phyloP scores from a whole-genome alignment of 225 moss, liverwort and hornwort genomes.

The Physcomitrium patens region DNA sequence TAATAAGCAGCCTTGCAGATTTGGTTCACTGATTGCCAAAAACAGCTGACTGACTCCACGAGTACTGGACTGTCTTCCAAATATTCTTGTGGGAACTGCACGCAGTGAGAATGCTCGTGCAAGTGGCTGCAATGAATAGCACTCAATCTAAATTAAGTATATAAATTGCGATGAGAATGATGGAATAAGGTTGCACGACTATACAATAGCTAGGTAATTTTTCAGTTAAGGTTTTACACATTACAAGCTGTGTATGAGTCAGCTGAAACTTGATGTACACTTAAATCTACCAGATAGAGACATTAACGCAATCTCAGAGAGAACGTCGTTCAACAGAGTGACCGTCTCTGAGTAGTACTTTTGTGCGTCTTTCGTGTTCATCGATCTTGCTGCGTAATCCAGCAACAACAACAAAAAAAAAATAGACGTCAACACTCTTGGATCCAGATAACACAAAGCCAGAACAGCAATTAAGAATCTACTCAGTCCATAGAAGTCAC shows the following conservation, averaged over 20 bases:
- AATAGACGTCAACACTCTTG: background rate
- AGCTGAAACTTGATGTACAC: slow-evolving; percentile 26
- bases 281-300: slow-evolving; percentile 13
- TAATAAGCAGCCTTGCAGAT: no score
- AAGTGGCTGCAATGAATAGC: no score
- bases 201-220: background rate
- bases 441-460: no score
- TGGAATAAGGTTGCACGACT: background rate
- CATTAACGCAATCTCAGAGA: slow-evolving; percentile 32
- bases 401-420: slow-evolving; percentile 29
- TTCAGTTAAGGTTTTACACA: slow-evolving; percentile 22
- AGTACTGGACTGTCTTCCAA: no score
- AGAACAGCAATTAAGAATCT: no score
- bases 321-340: slow-evolving; percentile 39
- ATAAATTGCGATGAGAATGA: no score
- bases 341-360: slow-evolving; percentile 42
- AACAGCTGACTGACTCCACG: no score
- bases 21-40: no score
- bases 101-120: no score
- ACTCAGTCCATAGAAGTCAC: no score
- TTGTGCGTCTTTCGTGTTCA: slow-evolving; percentile 40
- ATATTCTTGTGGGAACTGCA: no score
- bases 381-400: slow-evolving; percentile 44
- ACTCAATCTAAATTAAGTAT: no score
- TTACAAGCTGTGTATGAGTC: slow-evolving; percentile 14